phyloP scores from a whole-genome alignment of 352 stramenopile genomes.

The Phytophthora foliorum region DNA sequence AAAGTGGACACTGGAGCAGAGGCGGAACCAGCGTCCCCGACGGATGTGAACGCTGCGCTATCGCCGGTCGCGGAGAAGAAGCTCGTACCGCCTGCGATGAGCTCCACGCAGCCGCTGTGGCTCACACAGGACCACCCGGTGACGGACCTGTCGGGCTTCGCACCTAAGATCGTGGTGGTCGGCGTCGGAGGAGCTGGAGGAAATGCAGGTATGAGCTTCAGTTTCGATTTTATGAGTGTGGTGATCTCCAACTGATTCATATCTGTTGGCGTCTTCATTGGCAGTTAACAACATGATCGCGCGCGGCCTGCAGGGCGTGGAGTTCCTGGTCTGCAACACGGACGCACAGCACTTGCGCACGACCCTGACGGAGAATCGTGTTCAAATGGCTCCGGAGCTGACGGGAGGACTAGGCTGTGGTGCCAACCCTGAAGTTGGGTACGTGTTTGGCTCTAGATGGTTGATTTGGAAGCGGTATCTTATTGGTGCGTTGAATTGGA shows the following conservation, averaged over 20 bases:
- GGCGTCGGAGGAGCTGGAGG: constrained; percentile 89
- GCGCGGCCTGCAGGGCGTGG: constrained; percentile 80
- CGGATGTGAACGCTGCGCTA: constrained; percentile 14
- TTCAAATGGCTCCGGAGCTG: constrained; percentile 91
- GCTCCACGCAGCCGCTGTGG: constrained; percentile 80
- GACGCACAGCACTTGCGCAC: constrained; percentile 92
- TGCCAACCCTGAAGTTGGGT: constrained; percentile 86
- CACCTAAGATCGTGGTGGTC: constrained; percentile 89
- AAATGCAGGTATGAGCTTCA: constrained; percentile 68
- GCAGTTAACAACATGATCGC: constrained; percentile 93
- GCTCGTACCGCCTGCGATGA: constrained; percentile 51
- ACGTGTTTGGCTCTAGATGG: constrained; percentile 3
- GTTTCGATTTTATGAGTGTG: not conserved
- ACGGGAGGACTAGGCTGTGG: constrained; percentile 86
- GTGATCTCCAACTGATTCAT: not conserved
- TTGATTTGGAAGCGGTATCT: constrained; percentile 2
- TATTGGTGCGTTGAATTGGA: not conserved
- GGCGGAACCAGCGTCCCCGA: not conserved
- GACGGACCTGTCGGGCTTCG: constrained; percentile 78
- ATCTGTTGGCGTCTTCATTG: not conserved
- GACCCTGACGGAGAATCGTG: constrained; percentile 91
- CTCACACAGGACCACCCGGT: constrained; percentile 72
- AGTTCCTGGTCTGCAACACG: constrained; percentile 94
- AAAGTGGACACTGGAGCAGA: constrained; percentile 12
- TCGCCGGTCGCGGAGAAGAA: constrained; percentile 35